Conservation (phyloP, 345 rosid species). For the Arabis hirsuta region DNA sequence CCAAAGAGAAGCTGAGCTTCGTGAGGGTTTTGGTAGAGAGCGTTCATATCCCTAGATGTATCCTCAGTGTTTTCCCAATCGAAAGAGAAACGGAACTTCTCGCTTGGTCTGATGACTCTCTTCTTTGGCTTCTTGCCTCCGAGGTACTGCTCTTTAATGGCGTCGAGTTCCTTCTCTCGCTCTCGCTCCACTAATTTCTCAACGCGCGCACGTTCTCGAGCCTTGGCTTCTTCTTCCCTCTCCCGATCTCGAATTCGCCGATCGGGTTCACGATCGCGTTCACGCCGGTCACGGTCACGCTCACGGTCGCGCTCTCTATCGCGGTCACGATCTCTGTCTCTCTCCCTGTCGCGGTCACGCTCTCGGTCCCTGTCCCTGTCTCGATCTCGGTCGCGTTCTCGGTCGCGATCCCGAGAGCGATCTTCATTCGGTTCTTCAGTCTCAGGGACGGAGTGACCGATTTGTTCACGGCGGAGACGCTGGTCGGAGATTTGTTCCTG, state of each 20-base stretch:
- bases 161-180: constrained; percentile 77
- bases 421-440: constrained; percentile 31
- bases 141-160: constrained; percentile 87
- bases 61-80: constrained; percentile 98
- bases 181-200: constrained; percentile 82
- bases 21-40: constrained; percentile 87
- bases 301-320: constrained; percentile 46
- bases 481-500: constrained; percentile 61
- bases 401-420: constrained; percentile 41
- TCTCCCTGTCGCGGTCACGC: not conserved
- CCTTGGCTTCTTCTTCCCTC: constrained; percentile 66
- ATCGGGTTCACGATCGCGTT: constrained; percentile 54
- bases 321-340: constrained; percentile 43
- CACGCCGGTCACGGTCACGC: constrained; percentile 53
- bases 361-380: constrained; percentile 47
- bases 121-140: constrained; percentile 95
- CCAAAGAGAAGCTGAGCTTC: constrained; percentile 94
- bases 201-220: constrained; percentile 64
- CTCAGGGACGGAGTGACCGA: constrained; percentile 31
- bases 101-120: constrained; percentile 89
- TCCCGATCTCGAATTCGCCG: constrained; percentile 60
- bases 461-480: constrained; percentile 49
- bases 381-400: constrained; percentile 47
- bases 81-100: constrained; percentile 91
- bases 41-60: constrained; percentile 86